Evolutionary conservation across 352 stramenopile species (phyloP).

Genomic region (Aphanomyces invadans): DNA sequence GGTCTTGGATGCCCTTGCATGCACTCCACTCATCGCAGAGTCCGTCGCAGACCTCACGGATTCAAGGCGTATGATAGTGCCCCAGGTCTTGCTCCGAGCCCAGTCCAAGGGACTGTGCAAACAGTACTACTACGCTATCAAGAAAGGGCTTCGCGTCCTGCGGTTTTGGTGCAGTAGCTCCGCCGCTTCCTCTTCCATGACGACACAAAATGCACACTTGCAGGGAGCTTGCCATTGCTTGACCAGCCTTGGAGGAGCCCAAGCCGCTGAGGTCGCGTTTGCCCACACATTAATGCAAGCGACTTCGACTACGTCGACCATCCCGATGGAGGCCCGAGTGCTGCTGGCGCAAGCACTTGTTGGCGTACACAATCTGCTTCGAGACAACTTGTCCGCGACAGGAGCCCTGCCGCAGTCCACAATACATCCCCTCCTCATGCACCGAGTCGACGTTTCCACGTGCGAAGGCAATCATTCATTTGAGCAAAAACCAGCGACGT

Average conservation of each 20-base stretch:
- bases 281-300: background rate
- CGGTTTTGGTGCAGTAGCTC: constrained; percentile 28
- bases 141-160: constrained; percentile 54
- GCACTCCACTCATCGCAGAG: too few relatives aligned
- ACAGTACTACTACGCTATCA: constrained; percentile 47
- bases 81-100: constrained; percentile 49
- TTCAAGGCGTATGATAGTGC: constrained; percentile 22
- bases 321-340: background rate
- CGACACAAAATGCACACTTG: too few relatives aligned
- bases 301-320: background rate
- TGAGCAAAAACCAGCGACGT: background rate
- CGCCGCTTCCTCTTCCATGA: too few relatives aligned
- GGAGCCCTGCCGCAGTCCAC: background rate
- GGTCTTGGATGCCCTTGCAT: background rate
- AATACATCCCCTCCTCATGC: background rate
- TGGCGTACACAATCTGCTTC: background rate
- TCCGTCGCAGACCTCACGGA: background rate
- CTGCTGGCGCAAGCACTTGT: background rate
- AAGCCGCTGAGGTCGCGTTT: background rate
- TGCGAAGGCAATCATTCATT: background rate
- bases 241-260: background rate
- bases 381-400: background rate
- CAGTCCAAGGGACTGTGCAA: constrained; percentile 55
- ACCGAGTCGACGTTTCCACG: background rate
- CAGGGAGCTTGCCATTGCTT: too few relatives aligned